phyloP scores from a whole-genome alignment of 2,329 filamentous ascomycete species.

The Nothopassalora personata region DNA sequence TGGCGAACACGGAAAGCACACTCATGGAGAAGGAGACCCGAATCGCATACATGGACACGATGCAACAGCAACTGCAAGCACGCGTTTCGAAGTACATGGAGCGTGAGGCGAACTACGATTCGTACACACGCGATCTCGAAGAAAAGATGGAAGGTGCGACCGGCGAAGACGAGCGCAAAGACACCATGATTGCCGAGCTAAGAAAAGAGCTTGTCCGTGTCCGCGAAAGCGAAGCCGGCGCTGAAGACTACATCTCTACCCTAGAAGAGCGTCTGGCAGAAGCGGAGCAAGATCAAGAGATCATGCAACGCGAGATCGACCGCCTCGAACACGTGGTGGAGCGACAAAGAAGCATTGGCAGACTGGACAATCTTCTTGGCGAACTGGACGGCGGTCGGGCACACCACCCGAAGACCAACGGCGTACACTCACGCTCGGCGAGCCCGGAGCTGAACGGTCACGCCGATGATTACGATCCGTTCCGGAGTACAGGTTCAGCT shows the following conservation, averaged over 20 bases:
- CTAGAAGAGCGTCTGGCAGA: conserved; percentile 92
- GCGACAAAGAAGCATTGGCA: conserved; percentile 88
- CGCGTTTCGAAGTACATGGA: conserved; percentile 91
- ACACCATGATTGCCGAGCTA: conserved; percentile 75
- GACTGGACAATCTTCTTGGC: conserved; percentile 85
- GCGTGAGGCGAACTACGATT: conserved; percentile 84
- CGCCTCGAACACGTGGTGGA: conserved; percentile 91
- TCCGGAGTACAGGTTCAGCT: conserved; percentile 11
- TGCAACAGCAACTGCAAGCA: conserved; percentile 82
- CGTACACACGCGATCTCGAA: conserved; percentile 88
- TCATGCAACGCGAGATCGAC: conserved; percentile 96
- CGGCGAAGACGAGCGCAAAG: conserved; percentile 87
- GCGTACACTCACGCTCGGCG: conserved; percentile 10
- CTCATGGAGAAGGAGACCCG: conserved; percentile 91
- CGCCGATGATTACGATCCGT: conserved; percentile 23
- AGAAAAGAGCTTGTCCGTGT: conserved; percentile 85
- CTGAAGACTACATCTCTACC: conserved; percentile 95
- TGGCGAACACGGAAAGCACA: conserved; percentile 78
- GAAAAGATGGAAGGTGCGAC: conserved; percentile 83
- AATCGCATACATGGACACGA: conserved; percentile 85
- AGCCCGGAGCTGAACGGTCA: conserved; percentile 21
- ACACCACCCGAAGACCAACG: conserved; percentile 12
- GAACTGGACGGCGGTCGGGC: conserved; percentile 61
- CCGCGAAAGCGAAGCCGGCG: conserved; percentile 82
- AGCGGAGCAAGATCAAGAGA: conserved; percentile 87